These are phyloP conservation scores for Boletus tomentosulus DNA, from an alignment of 768 basidiomycete genomes.

Conservation along the genomic window DNA sequence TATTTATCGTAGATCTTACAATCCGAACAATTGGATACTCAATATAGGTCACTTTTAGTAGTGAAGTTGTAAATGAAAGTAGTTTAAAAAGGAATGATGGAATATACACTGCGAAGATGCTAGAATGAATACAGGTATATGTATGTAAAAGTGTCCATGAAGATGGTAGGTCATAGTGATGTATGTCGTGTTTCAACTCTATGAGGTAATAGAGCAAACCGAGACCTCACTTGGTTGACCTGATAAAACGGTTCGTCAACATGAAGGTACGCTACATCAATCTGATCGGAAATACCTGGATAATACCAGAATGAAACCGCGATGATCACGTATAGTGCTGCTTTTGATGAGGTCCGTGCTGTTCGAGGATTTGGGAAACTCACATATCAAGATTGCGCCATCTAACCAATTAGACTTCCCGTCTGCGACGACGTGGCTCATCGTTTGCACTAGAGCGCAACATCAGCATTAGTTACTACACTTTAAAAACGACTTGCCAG, in stretches of 20 bases:
- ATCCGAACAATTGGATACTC: slow-evolving; percentile 4
- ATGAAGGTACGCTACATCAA: neutral
- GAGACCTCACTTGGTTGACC: slow-evolving; percentile 23
- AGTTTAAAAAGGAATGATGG: slow-evolving; percentile 11
- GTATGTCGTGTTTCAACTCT: neutral
- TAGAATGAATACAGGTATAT: slow-evolving; percentile 3
- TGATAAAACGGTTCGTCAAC: slow-evolving; percentile 8
- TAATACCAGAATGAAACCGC: slow-evolving; percentile 68
- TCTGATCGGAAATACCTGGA: slow-evolving; percentile 25
- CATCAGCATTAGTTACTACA: slow-evolving; percentile 19
- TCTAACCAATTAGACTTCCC: slow-evolving; percentile 86
- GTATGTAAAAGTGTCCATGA: neutral
- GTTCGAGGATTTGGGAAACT: slow-evolving; percentile 16
- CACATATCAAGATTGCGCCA: slow-evolving; percentile 68
- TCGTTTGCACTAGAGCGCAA: slow-evolving; percentile 60
- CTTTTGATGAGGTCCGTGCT: neutral
- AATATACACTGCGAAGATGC: slow-evolving; percentile 14
- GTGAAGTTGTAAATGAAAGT: slow-evolving; percentile 8
- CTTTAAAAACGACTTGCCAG: slow-evolving; percentile 36
- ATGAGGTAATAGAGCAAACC: slow-evolving; percentile 7
- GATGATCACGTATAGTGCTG: slow-evolving; percentile 69
- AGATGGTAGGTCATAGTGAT: slow-evolving; percentile 4
- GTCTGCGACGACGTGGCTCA: slow-evolving; percentile 78
- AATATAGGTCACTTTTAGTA: slow-evolving; percentile 3
- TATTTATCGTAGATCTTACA: slow-evolving; percentile 29